Conservation (phyloP, 257 asterid genomes). For the Coffea eugenioides region DNA sequence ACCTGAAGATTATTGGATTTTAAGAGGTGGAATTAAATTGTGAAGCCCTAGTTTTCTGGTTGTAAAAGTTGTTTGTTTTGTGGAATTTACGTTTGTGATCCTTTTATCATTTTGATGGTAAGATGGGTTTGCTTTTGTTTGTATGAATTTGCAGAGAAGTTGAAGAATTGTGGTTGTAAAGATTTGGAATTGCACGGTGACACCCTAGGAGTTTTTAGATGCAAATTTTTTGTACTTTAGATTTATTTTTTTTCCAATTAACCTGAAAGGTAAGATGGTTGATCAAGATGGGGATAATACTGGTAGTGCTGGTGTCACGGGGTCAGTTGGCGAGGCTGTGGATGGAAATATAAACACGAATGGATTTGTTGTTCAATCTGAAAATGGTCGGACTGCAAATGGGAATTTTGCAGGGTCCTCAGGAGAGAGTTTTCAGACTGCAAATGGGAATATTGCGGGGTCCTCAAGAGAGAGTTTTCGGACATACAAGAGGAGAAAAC, state of each 20-base stretch:
- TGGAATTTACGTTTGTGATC: background rate
- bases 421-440: slow-evolving; percentile 44
- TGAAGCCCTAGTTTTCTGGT: background rate
- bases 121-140: slow-evolving; percentile 1
- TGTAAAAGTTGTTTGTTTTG: background rate
- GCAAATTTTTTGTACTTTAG: slow-evolving; percentile 13
- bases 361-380: slow-evolving; percentile 30
- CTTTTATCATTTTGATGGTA: background rate
- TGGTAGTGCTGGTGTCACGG: slow-evolving; percentile 30
- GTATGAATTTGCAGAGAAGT: slow-evolving; percentile 30
- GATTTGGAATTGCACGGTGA: slow-evolving; percentile 10
- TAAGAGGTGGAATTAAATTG: background rate
- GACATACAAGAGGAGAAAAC: slow-evolving; percentile 78
- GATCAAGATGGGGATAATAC: slow-evolving; percentile 31
- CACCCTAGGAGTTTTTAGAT: slow-evolving; percentile 24
- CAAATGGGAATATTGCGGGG: slow-evolving; percentile 50
- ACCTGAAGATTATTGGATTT: background rate
- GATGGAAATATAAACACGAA: slow-evolving; percentile 22
- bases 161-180: slow-evolving; percentile 18
- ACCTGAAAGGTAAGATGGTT: slow-evolving; percentile 33
- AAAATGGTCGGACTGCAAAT: slow-evolving; percentile 18
- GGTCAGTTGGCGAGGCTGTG: slow-evolving; percentile 25
- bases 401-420: slow-evolving; percentile 29
- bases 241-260: background rate
- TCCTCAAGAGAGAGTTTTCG: slow-evolving; percentile 35